Evolutionary conservation across 257 asterid species (phyloP), one percentile per base, ranked within the genome.

Genomic region (Solanum corneliomulleri): DNA sequence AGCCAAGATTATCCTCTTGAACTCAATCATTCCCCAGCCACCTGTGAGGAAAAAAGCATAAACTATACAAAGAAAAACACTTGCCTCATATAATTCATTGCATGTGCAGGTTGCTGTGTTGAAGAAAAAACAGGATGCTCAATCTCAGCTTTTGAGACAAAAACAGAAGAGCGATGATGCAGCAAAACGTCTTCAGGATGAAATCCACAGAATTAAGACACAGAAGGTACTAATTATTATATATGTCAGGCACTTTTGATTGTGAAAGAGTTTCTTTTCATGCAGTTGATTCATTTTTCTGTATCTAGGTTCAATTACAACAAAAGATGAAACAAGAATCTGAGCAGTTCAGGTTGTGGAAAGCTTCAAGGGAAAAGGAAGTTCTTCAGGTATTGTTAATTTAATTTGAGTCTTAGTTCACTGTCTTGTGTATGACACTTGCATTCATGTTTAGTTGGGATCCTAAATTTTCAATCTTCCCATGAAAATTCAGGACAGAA

Each of bases 111-210:
- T 97, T 83, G 93, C 95, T 72, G 97, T 91, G 89, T 88, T 97
- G 92, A 97, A 97, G 94, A 97, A 97, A 85, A 97, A 97, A 90
- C 99, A 97, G 86, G 99, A 97, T 92, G 96, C 99, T 85, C 99
- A 97, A 90, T 98, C 98, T 88, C 99, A 97, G 89, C 87, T 97
- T 81, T 90, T 97, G 90, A 89, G 99, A 91, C 99, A 97, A 88
- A 97, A 97, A 90, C 99, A 95, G 87, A 96, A 95, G 90, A 97
- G 99, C 58, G 99, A 97, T 25, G 99, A 97, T 87, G 98, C 99
- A 89, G 98, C 99, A 31, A 97, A 86, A 92, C 94, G 94, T 45
- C 89, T 97, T 29, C 94, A 94, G 31, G 96, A 96, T 89, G 99
- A 97, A 91, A 97, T 97, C 60, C 99, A 96, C n/a, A 93, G 96